Evolutionary conservation across 192 early-diverging fungal genomes (phyloP).

Genomic region (Coemansia sp.): DNA sequence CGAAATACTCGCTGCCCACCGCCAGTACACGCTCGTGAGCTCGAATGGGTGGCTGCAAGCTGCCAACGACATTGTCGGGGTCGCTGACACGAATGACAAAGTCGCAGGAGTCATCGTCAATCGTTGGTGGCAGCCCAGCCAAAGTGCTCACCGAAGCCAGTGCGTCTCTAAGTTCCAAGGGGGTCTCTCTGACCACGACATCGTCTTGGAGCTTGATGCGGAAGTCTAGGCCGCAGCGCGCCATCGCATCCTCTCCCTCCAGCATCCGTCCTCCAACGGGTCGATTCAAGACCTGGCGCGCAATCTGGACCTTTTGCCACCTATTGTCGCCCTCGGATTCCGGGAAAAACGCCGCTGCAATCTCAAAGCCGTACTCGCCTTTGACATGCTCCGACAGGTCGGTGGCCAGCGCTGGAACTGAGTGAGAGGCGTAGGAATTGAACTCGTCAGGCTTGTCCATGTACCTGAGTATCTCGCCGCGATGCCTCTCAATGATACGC

Average conservation of each 20-base stretch:
- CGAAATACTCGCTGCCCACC: conserved; percentile 50
- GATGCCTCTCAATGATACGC: conserved; percentile 19
- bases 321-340: conserved; percentile 13
- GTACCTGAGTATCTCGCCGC: conserved; percentile 35
- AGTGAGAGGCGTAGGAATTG: conserved; percentile 27
- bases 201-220: conserved; percentile 40
- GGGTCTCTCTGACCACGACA: conserved; percentile 11
- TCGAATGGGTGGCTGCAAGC: conserved; percentile 41
- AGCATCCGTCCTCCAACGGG: conserved; percentile 23
- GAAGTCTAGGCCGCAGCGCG: conserved; percentile 47
- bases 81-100: conserved; percentile 37
- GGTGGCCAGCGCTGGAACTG: conserved; percentile 22
- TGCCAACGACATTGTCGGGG: conserved; percentile 40
- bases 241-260: conserved; percentile 28
- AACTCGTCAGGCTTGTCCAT: conserved; percentile 2
- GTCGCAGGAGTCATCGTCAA: conserved; percentile 28
- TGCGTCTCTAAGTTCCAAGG: conserved; percentile 8
- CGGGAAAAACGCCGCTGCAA: conserved; percentile 23
- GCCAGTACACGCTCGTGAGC: conserved; percentile 39
- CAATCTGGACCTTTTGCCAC: conserved; percentile 54
- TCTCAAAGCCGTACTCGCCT: conserved; percentile 49
- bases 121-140: not conserved
- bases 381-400: conserved; percentile 41
- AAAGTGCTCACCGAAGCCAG: not conserved
- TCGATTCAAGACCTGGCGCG: conserved; percentile 38